Conservation (phyloP, 129 eudicot species). For the Chrysanthemum makinoi region DNA sequence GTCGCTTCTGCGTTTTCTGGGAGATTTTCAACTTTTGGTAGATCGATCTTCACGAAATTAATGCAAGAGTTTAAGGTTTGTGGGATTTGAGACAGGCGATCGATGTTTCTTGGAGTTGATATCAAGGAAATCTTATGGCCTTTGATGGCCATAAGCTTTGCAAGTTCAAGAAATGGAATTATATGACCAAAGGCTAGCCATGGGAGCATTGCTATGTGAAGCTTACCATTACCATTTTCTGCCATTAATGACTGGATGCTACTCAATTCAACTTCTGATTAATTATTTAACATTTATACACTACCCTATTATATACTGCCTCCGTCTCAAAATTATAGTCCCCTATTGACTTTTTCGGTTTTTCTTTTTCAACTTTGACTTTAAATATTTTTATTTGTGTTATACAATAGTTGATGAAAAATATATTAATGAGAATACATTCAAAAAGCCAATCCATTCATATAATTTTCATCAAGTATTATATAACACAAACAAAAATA, state of each 20-base stretch:
- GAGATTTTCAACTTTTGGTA: neutral
- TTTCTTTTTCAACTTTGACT: too few relatives aligned
- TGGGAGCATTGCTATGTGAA: constrained; percentile 40
- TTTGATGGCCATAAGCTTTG: constrained; percentile 34
- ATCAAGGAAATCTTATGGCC: constrained; percentile 35
- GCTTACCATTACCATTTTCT: neutral
- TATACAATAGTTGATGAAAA: too few relatives aligned
- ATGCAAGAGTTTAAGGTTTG: neutral
- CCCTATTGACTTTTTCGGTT: too few relatives aligned
- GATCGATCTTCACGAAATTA: neutral
- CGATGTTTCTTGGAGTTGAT: constrained; percentile 29
- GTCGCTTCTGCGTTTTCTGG: constrained; percentile 6
- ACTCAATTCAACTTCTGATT: too few relatives aligned
- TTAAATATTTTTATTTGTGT: too few relatives aligned
- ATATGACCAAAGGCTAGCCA: constrained; percentile 44
- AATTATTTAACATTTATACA: too few relatives aligned
- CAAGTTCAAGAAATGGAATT: constrained; percentile 28
- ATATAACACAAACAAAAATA: too few relatives aligned
- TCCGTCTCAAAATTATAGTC: too few relatives aligned
- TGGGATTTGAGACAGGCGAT: constrained; percentile 31
- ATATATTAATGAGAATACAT: too few relatives aligned
- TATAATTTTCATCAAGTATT: too few relatives aligned
- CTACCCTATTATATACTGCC: too few relatives aligned
- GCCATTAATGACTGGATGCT: constrained; percentile 7
- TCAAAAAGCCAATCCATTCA: too few relatives aligned